Conservation (phyloP, 805 yeast genomes). For the Yarrowia sp. region DNA sequence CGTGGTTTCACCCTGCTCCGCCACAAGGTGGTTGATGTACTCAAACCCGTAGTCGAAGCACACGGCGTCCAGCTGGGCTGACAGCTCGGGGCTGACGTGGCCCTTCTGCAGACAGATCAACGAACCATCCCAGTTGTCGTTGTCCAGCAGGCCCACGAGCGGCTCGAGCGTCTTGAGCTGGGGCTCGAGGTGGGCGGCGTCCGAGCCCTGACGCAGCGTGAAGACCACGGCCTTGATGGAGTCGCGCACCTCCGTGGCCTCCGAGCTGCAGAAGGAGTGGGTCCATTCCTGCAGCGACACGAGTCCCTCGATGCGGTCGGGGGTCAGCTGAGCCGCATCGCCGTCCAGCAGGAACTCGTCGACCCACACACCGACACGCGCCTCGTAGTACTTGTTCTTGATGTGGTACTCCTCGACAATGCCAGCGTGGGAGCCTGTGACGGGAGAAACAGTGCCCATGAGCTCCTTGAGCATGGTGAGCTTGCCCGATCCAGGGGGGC, state of each 20-base stretch:
- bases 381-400: constrained; percentile 50
- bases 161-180: constrained; percentile 41
- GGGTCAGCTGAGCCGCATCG: constrained; percentile 28
- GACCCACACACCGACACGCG: constrained; percentile 49
- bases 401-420: constrained; percentile 45
- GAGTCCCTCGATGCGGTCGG: not conserved
- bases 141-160: constrained; percentile 43
- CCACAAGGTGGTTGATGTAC: constrained; percentile 42
- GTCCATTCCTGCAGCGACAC: constrained; percentile 47
- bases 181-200: constrained; percentile 34
- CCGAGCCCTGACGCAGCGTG: constrained; percentile 44
- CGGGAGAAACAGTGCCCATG: constrained; percentile 41
- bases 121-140: constrained; percentile 46
- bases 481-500: constrained; percentile 50
- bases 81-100: constrained; percentile 27
- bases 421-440: constrained; percentile 46
- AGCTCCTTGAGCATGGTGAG: constrained; percentile 46
- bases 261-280: constrained; percentile 47
- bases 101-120: constrained; percentile 45
- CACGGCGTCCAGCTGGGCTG: constrained; percentile 40
- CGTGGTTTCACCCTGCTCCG: constrained; percentile 42
- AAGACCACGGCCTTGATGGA: constrained; percentile 51
- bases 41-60: constrained; percentile 47
- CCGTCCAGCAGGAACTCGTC: constrained; percentile 51
- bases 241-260: constrained; percentile 51